A percentile compares a stretch with the other conserved stretches of the same genome.
Conservation (phyloP, 139 green algal genomes). For the Chlamydomonas applanata region DNA sequence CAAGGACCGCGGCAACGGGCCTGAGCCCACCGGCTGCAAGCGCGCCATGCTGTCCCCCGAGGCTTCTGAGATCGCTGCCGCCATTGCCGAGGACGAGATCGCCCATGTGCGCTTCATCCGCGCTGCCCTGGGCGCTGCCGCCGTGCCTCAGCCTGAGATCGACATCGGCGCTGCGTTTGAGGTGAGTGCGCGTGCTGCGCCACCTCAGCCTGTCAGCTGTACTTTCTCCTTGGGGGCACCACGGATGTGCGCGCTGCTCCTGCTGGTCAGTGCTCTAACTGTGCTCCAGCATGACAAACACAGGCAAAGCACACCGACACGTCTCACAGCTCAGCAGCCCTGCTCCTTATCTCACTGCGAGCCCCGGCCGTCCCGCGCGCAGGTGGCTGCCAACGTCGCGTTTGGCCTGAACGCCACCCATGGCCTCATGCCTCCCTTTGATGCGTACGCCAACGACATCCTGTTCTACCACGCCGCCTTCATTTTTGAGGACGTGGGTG, state of each 20-base stretch:
- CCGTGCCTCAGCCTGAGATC: slow-evolving; percentile 18
- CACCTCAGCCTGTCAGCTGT: neutral
- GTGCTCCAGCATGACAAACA: neutral
- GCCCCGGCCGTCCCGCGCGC: neutral
- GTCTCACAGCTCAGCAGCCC: slow-evolving; percentile 2
- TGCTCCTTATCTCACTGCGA: neutral
- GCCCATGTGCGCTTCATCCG: slow-evolving; percentile 43
- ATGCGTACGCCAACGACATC: slow-evolving; percentile 46
- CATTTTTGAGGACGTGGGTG: slow-evolving; percentile 62
- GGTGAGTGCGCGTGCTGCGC: neutral
- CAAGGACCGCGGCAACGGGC: neutral
- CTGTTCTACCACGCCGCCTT: slow-evolving; percentile 55
- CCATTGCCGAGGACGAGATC: slow-evolving; percentile 42
- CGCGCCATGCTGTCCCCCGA: neutral
- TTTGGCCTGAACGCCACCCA: slow-evolving; percentile 16
- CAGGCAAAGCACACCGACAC: no score
- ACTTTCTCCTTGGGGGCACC: no score
- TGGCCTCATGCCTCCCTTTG: slow-evolving; percentile 36
- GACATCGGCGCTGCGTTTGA: slow-evolving; percentile 39
- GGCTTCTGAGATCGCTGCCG: neutral
- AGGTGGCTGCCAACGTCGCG: slow-evolving; percentile 35
- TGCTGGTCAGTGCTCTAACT: neutral
- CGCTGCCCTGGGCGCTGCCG: slow-evolving; percentile 5
- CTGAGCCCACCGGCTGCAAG: neutral
- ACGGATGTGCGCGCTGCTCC: neutral